Evolutionary conservation across 2,329 filamentous ascomycete genomes (phyloP).

Genomic region (Apiospora rasikravindrae): DNA sequence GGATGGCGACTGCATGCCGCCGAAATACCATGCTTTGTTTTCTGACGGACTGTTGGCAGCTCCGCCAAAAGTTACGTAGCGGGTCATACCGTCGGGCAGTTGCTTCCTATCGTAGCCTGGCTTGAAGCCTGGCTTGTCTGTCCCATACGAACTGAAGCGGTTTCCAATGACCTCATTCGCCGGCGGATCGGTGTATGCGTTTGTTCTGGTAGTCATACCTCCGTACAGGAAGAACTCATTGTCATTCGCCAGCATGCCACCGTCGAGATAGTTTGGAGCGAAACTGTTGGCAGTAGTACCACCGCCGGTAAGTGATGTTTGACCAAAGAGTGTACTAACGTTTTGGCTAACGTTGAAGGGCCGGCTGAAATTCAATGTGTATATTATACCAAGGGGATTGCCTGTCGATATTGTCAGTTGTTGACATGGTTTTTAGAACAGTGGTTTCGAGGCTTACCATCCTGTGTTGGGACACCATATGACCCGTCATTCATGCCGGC

Average conservation of each 20-base stretch:
- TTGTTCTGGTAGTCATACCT: constrained; percentile 48
- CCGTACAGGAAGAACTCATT: constrained; percentile 69
- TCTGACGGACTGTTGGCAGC: constrained; percentile 70
- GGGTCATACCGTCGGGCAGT: constrained; percentile 55
- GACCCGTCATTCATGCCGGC: constrained; percentile 53
- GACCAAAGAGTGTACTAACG: constrained; percentile 55
- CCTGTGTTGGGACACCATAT: constrained; percentile 33
- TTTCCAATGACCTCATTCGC: constrained; percentile 55
- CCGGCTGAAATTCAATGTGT: constrained; percentile 62
- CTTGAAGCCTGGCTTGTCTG: constrained; percentile 47
- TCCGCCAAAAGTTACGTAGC: constrained; percentile 69
- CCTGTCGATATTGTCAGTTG: constrained; percentile 42
- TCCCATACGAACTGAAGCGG: constrained; percentile 57
- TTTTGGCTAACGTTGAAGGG: constrained; percentile 61
- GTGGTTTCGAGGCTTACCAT: constrained; percentile 47
- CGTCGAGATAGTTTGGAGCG: constrained; percentile 64
- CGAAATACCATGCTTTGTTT: constrained; percentile 74
- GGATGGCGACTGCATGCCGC: constrained; percentile 59
- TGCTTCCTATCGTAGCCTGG: constrained; percentile 47
- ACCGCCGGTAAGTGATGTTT: constrained; percentile 51
- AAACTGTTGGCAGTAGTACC: constrained; percentile 53
- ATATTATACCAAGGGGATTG: constrained; percentile 58
- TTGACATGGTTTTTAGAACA: not conserved
- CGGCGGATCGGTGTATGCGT: constrained; percentile 46
- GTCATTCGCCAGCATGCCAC: constrained; percentile 69